Conservation (phyloP, 1,139 yeast genomes). For the Geotrichum carabidarum region DNA sequence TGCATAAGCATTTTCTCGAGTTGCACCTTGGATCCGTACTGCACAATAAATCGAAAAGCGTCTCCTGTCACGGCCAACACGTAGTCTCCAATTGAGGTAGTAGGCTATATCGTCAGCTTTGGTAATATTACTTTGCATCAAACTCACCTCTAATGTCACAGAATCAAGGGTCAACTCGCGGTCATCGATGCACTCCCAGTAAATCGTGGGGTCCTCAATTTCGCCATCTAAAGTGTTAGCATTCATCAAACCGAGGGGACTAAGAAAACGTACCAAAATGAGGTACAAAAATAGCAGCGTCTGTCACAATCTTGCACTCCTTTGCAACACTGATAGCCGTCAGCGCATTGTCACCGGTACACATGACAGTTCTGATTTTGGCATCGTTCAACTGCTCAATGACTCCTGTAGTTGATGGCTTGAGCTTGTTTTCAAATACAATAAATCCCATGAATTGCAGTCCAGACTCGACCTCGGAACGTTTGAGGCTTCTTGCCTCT, state of each 20-base stretch:
- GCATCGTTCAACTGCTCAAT: conserved; percentile 59
- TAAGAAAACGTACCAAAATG: conserved; percentile 38
- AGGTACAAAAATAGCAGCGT: conserved; percentile 57
- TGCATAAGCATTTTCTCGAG: conserved; percentile 60
- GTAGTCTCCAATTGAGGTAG: conserved; percentile 42
- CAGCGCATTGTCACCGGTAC: conserved; percentile 93
- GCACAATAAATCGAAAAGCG: conserved; percentile 68
- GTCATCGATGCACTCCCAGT: conserved; percentile 42
- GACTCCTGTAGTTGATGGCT: conserved; percentile 59
- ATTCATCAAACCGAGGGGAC: neutral
- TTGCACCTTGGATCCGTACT: conserved; percentile 35
- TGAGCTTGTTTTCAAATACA: conserved; percentile 84
- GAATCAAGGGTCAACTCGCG: conserved; percentile 50
- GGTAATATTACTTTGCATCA: conserved; percentile 14
- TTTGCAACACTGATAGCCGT: conserved; percentile 92
- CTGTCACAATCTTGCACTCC: conserved; percentile 65
- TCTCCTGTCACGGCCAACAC: conserved; percentile 89
- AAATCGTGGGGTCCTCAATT: conserved; percentile 21
- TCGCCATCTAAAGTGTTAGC: conserved; percentile 16
- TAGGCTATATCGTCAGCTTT: conserved; percentile 6
- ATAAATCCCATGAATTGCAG: conserved; percentile 81
- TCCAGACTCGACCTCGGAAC: conserved; percentile 64
- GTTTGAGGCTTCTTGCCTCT: conserved; percentile 38
- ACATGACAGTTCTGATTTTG: conserved; percentile 79
- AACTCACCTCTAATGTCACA: conserved; percentile 51